Evolutionary conservation across 2,329 filamentous ascomycete genomes (phyloP), one percentile per base, ranked within the genome.

Genomic region (Herpotrichia juniperi): DNA sequence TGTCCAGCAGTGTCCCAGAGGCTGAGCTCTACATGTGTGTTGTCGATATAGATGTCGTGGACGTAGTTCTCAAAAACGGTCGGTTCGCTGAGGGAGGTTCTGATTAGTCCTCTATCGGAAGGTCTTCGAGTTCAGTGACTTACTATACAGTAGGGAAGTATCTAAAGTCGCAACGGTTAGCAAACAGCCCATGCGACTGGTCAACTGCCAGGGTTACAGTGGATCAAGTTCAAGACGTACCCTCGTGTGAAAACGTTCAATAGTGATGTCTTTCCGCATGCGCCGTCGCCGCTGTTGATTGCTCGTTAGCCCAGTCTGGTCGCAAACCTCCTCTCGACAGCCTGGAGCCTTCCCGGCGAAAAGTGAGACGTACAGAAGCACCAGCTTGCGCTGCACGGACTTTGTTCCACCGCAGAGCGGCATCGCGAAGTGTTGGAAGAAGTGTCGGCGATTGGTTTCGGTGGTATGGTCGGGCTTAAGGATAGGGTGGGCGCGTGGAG

Each of bases 191-290:
- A 30, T 39, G 42, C 25, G 26, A 44, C 8, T 31, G 42, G 25
- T 31, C n/a, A 11, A 11, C 26, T 25, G 42, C 10, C 3, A 11
- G 16, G 25, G 8, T 10, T 9, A 37, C 19, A 48, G 52, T 32
- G 42, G 53, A 48, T 77, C 83, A n/a, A n/a, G n/a, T n/a, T n/a
- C n/a, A n/a, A 65, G 48, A 79, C 86, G 66, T 79, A 96, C 89
- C 93, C 93, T 89, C 93, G 87, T 63, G 94, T 99, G 79, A 99
- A 99, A 74, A 99, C 94, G 74, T 99, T 99, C 67, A 99, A 79
- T 69, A 97, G 78, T 60, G 93, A 97, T 49, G 94, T 99, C 83
- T 99, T 99, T 72, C 93, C 93, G 76, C 90, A 96, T 65, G 93
- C 93, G 82, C 93, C 93, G 74, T 97, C 93, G 67, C 93, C 93